Percentiles rank a stretch among this genome's conserved stretches.
Conservation (phyloP, 2,329 filamentous ascomycete species). For the Laburnicola sp. region DNA sequence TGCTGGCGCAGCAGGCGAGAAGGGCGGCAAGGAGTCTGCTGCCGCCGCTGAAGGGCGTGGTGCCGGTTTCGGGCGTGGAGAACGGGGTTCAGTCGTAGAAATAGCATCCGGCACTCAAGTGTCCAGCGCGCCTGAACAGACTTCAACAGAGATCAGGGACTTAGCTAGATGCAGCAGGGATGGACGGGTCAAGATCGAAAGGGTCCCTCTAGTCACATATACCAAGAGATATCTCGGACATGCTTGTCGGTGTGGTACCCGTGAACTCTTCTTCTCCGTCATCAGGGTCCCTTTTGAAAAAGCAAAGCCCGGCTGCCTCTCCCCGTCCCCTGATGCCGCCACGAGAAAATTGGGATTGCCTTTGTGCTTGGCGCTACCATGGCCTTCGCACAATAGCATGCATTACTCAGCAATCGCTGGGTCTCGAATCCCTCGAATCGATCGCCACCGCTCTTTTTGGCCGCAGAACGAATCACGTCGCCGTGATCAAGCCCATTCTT, state of each 20-base stretch:
- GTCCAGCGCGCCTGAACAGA: no score
- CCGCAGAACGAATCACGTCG: constrained; percentile 3
- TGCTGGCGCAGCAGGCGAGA: constrained; percentile 77
- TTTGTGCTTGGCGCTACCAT: not conserved
- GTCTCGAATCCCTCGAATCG: not conserved
- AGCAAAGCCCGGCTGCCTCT: no score
- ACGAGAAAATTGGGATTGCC: no score
- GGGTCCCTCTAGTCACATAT: no score
- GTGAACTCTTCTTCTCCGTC: no score
- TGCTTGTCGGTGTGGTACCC: no score
- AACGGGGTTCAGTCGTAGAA: constrained; percentile 1
- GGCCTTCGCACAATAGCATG: not conserved
- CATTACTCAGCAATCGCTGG: constrained; percentile 8
- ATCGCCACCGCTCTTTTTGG: not conserved
- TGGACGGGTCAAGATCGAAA: no score
- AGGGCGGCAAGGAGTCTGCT: constrained; percentile 43
- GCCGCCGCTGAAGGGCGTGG: constrained; percentile 44
- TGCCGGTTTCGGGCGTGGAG: constrained; percentile 32
- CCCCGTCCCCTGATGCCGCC: no score
- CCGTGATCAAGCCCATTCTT: not conserved
- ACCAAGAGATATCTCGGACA: no score
- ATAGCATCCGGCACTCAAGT: not conserved
- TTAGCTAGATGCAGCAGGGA: no score
- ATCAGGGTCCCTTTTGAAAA: no score
- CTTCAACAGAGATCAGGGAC: no score